These are phyloP conservation scores for Stipa capillata DNA, from an alignment of 176 grass and related monocot genomes.

Conservation along the genomic window DNA sequence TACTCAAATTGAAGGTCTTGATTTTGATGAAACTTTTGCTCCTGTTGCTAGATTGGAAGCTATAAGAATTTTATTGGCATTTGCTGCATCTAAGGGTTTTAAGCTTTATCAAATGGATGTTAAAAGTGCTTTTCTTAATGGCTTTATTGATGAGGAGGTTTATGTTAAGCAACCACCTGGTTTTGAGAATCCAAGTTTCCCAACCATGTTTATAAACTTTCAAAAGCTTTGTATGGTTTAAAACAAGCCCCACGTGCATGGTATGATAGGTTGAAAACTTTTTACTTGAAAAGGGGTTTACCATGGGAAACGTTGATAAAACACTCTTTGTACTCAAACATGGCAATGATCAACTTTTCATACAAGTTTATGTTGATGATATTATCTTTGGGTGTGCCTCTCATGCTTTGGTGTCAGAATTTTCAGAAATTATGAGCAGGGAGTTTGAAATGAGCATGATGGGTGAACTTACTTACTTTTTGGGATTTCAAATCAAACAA, in stretches of 20 bases:
- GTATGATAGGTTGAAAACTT: neutral
- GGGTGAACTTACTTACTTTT: neutral
- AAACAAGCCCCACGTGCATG: neutral
- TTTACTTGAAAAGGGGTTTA: neutral
- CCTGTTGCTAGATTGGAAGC: neutral
- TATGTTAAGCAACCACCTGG: neutral
- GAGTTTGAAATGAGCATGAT: neutral
- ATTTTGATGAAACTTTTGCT: neutral
- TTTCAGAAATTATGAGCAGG: neutral
- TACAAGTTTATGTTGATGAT: neutral
- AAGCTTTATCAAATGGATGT: neutral
- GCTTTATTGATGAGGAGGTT: neutral
- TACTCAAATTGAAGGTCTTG: neutral
- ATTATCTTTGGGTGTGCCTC: neutral
- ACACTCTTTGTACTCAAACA: neutral
- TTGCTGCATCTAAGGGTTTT: neutral
- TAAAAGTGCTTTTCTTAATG: neutral
- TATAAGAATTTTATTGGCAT: neutral
- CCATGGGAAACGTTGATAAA: neutral
- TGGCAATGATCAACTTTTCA: neutral
- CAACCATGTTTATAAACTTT: neutral
- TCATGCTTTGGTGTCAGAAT: neutral
- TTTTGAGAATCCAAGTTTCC: neutral
- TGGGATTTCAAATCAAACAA: neutral
- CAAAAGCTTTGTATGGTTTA: neutral